Evolutionary conservation across 2,329 filamentous ascomycete genomes (phyloP), one percentile per base, ranked within the genome.

Genomic region (Fusarium chuoi): DNA sequence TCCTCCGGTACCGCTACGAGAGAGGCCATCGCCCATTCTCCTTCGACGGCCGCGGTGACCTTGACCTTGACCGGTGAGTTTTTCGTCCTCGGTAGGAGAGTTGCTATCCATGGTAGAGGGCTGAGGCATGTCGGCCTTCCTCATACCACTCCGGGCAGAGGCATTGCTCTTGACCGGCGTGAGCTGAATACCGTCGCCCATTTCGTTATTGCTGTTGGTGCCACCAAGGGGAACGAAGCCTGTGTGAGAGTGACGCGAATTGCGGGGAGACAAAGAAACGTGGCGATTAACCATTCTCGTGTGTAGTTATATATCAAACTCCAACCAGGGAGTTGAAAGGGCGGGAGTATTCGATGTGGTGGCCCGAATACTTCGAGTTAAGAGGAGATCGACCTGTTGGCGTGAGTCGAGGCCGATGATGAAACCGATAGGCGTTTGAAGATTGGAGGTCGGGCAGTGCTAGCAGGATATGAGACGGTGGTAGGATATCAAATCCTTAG

Each of bases 141-240:
- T 83, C 59, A 86, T 85, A 48, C 90, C 65, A 44, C 65, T 68
- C n/a, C 65, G 62, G 39, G 41, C 89, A 7, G 86, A 89, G 70
- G 84, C 85, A 74, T 85, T 86, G 80, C 88, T 91, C 78, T 84
- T 85, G 73, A 92, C 87, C 51, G 84, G 82, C 20, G 85, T 85
- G 64, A 91, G 85, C 26, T 89, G 89, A 52, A 91, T 91, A 58
- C 85, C 87, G 38, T 83, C 77, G 62, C 78, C 74, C 81, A 83
- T 83, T 39, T 82, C 81, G 79, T 75, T 71, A 65, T 71, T 68
- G 54, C 74, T 74, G 36, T 74, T 73, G 42, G 75, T 75, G 68
- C 79, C 78, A 70, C 81, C 81, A 38, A 88, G 81, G 54, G 83
- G 85, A 55, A 86, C 77, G 71, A 88, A 88, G 67, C 86, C 86